Evolutionary conservation across 805 yeast genomes (phyloP), one percentile per base, ranked within the genome.

Genomic region (Brettanomyces sp.): DNA sequence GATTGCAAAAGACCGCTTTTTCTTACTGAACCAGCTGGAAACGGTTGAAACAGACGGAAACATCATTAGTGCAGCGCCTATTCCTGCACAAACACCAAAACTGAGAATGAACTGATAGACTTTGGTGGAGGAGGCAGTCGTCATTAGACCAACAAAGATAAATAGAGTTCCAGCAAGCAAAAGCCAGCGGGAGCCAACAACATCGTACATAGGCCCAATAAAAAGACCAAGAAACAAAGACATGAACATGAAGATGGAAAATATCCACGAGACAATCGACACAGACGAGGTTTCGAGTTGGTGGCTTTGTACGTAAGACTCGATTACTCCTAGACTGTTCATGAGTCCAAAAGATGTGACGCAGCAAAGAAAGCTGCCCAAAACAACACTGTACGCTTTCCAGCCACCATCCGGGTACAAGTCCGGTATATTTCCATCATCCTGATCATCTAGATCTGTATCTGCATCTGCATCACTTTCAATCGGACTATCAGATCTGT

Each of bases 211-310:
- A 5, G 79, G 74, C 18, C 82, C 62, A 1, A 55, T 51, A 4
- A 60, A 34, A 11, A 69, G 52, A 7, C 73, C 72, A 35, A 65
- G 53, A 13, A 64, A 50, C 52, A 74, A 77, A 12, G 74, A 67
- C 23, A 79, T 59, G 36, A 79, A 75, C 51, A 75, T 63, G 54
- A 70, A 76, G 25, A 81, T 56, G 0, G 87, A 80, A 50, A 82
- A 82, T 32, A 82, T 72, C 89, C 89, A 82, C 3, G 85, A 74
- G 9, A 81, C 70, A 1, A 76, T 64, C 3, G 81, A 70, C 1
- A 78, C 65, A 6, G 66, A 57, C 4, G 66, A 65, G 43, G 70
- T 56, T 1, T 64, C 63, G 47, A 82, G 62, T 57, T 81, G 85
- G 57, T 82, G 72, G 12, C 64, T 65, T 14, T 80, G 71, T 7